Evolutionary conservation across 1,284 basidiomycete species (phyloP).

Genomic region (Ganoderma multipileum): DNA sequence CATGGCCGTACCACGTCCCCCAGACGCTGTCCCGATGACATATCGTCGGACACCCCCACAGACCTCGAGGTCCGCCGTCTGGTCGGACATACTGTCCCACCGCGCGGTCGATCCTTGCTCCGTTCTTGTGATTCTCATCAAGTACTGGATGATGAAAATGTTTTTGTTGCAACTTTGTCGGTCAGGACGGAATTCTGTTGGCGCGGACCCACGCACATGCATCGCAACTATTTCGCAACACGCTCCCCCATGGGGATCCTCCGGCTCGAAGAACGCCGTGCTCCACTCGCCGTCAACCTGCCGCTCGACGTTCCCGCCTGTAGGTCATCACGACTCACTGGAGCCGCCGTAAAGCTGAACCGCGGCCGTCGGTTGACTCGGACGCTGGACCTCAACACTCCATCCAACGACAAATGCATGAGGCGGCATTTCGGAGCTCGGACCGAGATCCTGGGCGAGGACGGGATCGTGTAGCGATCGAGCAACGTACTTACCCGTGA

Average conservation of each 20-base stretch:
- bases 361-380: neutral
- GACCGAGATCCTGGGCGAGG: conserved; percentile 19
- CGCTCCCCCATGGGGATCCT: neutral
- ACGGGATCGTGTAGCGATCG: conserved; percentile 7
- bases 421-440: conserved; percentile 6
- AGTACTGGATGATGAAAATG: neutral
- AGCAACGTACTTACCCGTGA: conserved; percentile 15
- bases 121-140: neutral
- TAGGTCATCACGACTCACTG: neutral
- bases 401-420: neutral
- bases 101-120: neutral
- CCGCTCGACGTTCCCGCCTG: neutral
- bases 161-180: neutral
- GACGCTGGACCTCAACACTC: neutral
- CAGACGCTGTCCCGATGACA: conserved; percentile 3
- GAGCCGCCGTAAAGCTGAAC: neutral
- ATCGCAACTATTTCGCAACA: neutral
- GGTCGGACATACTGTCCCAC: neutral
- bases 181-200: conserved; percentile 4
- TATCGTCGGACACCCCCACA: neutral
- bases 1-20: conserved; percentile 1
- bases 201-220: neutral
- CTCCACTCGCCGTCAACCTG: neutral
- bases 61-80: too few species aligned
- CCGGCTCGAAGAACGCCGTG: neutral